Evolutionary conservation across 2,329 filamentous ascomycete species (phyloP).

Genomic region (Pseudogymnoascus sp.): DNA sequence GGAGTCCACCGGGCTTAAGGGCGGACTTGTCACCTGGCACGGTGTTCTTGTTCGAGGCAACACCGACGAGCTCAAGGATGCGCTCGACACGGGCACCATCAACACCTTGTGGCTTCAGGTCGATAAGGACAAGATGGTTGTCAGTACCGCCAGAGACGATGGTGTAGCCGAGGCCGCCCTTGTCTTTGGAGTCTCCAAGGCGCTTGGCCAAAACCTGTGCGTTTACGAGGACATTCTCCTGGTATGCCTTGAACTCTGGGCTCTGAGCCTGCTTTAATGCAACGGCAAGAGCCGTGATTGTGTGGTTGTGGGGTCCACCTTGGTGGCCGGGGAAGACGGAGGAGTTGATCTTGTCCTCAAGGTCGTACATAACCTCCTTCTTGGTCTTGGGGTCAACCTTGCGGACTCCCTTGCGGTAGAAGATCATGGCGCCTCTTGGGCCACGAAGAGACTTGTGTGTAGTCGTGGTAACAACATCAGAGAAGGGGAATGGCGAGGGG

Average conservation of each 20-base stretch:
- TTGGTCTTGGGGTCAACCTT: constrained; percentile 64
- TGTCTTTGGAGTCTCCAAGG: constrained; percentile 58
- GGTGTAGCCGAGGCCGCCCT: constrained; percentile 72
- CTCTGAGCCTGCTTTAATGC: constrained; percentile 89
- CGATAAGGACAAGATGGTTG: constrained; percentile 90
- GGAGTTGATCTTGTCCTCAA: constrained; percentile 87
- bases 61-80: constrained; percentile 82
- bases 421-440: constrained; percentile 94
- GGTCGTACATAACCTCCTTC: constrained; percentile 76
- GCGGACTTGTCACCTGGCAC: constrained; percentile 93
- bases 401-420: constrained; percentile 89
- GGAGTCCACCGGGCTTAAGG: constrained; percentile 82
- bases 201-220: constrained; percentile 74
- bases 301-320: constrained; percentile 97
- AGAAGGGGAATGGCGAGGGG: constrained; percentile 78
- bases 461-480: constrained; percentile 94
- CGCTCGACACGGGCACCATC: constrained; percentile 87
- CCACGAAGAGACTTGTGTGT: constrained; percentile 96
- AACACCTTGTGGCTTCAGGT: constrained; percentile 79
- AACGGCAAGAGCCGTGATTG: constrained; percentile 89
- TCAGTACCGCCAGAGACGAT: constrained; percentile 92
- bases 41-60: constrained; percentile 99
- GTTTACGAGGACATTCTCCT: constrained; percentile 82
- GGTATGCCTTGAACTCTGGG: constrained; percentile 86
- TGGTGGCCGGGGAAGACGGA: constrained; percentile 98